Conservation (phyloP, 1,139 yeast species). For the Meyerozyma carpophila region DNA sequence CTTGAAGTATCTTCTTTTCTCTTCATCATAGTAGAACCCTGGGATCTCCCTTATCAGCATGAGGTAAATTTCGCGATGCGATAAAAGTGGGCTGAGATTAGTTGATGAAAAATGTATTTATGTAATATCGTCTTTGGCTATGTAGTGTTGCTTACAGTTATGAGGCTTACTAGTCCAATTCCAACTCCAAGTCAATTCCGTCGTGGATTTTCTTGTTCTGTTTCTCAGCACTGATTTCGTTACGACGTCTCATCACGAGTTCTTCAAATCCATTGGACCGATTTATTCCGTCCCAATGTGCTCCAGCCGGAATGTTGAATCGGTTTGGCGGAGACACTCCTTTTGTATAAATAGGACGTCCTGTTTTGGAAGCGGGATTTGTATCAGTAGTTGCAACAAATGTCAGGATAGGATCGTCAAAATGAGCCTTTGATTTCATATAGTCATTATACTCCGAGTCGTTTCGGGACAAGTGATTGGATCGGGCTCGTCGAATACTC, state of each 20-base stretch:
- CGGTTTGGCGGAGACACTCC: conserved; percentile 63
- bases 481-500: conserved; percentile 21
- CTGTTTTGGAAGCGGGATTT: conserved; percentile 8
- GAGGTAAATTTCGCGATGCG: neutral
- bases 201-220: conserved; percentile 2
- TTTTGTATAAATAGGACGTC: conserved; percentile 30
- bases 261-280: conserved; percentile 87
- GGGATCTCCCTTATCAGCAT: conserved; percentile 23
- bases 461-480: conserved; percentile 25
- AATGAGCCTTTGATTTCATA: conserved; percentile 27
- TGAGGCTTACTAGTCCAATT: neutral
- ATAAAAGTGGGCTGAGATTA: neutral
- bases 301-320: conserved; percentile 73
- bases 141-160: neutral
- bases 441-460: conserved; percentile 34
- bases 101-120: neutral
- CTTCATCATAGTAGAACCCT: conserved; percentile 43
- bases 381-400: conserved; percentile 18
- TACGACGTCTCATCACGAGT: conserved; percentile 52
- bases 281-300: conserved; percentile 91
- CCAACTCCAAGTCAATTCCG: neutral
- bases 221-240: conserved; percentile 34
- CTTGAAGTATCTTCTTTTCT: conserved; percentile 39
- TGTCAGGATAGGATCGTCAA: conserved; percentile 66
- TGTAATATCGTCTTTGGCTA: neutral